These are phyloP conservation scores for Sordariomycetes sp. DNA, from an alignment of 2,329 filamentous ascomycete species.

Conservation along the genomic window DNA sequence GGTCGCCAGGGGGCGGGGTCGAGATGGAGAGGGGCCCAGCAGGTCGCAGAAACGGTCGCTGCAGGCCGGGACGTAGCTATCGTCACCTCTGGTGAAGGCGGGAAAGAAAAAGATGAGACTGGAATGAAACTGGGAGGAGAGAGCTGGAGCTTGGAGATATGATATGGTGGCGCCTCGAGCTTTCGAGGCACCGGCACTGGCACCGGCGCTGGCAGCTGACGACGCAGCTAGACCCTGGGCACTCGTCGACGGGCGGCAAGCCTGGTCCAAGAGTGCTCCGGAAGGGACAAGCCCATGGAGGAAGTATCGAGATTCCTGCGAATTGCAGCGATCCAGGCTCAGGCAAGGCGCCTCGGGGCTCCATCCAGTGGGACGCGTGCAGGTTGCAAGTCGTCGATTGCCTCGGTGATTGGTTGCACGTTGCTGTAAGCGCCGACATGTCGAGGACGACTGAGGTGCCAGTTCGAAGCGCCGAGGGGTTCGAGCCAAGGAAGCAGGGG, in stretches of 20 bases:
- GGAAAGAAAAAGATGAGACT: constrained; percentile 3
- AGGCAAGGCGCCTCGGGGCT: constrained; percentile 3
- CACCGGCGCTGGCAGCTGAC: too few species aligned
- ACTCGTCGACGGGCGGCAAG: too few species aligned
- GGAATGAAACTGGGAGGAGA: neutral
- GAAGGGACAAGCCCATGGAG: neutral
- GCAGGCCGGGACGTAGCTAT: constrained; percentile 9
- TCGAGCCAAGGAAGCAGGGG: constrained; percentile 6
- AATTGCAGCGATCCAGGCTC: constrained; percentile 1
- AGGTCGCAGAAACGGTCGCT: constrained; percentile 19
- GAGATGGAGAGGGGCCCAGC: constrained; percentile 9
- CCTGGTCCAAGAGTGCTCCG: neutral
- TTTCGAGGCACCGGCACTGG: neutral
- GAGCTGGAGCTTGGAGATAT: neutral
- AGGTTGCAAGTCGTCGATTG: neutral
- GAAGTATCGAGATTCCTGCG: neutral
- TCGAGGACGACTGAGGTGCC: constrained; percentile 6
- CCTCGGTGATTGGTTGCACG: constrained; percentile 4
- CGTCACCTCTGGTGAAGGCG: constrained; percentile 1
- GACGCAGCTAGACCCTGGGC: constrained; percentile 2
- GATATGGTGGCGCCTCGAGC: constrained; percentile 1
- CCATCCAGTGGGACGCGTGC: constrained; percentile 5
- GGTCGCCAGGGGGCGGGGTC: constrained; percentile 3
- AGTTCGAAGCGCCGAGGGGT: constrained; percentile 8
- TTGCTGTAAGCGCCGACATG: constrained; percentile 5